phyloP scores from a whole-genome alignment of 192 early-diverging fungal genomes.

The Linderina pennispora region DNA sequence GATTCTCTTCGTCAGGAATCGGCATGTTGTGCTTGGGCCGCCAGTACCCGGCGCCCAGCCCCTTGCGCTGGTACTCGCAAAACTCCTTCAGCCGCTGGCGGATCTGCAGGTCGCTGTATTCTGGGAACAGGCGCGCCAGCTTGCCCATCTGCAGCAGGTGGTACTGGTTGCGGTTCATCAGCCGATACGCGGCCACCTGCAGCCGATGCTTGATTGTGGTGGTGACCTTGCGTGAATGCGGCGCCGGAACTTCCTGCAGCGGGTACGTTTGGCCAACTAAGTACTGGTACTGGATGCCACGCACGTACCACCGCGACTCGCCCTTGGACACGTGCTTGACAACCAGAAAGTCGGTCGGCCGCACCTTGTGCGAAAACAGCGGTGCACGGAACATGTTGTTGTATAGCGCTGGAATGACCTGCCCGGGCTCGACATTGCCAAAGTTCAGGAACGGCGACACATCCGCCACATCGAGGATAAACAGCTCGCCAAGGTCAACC shows the following conservation, averaged over 20 bases:
- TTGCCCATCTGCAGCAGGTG: conserved; percentile 69
- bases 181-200: conserved; percentile 80
- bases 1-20: conserved; percentile 80
- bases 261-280: conserved; percentile 94
- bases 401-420: conserved; percentile 78
- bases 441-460: conserved; percentile 92
- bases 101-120: conserved; percentile 81
- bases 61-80: conserved; percentile 86
- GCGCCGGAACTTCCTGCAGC: conserved; percentile 88
- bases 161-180: conserved; percentile 78
- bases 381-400: conserved; percentile 96
- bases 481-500: conserved; percentile 78
- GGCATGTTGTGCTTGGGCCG: conserved; percentile 66
- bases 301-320: conserved; percentile 77
- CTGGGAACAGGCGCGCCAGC: conserved; percentile 76
- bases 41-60: conserved; percentile 86
- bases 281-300: conserved; percentile 77
- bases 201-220: conserved; percentile 79
- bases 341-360: conserved; percentile 78
- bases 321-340: conserved; percentile 75
- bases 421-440: conserved; percentile 89
- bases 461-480: conserved; percentile 82
- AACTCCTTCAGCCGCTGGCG: conserved; percentile 94
- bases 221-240: conserved; percentile 89
- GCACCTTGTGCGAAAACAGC: conserved; percentile 67